Evolutionary conservation across 2,329 filamentous ascomycete genomes (phyloP), one percentile per base, ranked within the genome.

Genomic region (Cephalotrichum gorgonifer): DNA sequence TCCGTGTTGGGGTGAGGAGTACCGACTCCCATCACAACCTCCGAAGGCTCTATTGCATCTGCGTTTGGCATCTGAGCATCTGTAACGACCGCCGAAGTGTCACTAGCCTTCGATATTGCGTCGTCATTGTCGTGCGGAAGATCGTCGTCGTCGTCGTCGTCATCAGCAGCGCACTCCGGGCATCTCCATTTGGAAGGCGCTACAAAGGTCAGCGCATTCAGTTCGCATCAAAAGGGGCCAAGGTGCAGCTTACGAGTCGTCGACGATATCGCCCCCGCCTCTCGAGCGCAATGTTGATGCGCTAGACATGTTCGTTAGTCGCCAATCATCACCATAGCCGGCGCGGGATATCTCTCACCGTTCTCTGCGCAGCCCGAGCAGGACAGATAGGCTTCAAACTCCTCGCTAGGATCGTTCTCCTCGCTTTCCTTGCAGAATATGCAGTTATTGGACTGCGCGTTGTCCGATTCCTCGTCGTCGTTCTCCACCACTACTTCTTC

Each of bases 241-340:
- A 23, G 9, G 33, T 38, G 31, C 9, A 42, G 23, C 46, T 48
- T 48, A 48, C 46, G 33, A 8, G 27, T 33, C 22, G 20, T 48
- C 9, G 46, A 15, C 11, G 25, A 15, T 27, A 52, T 20, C 17
- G 35, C 28, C 6, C 42, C 46, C 68, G 80, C 78, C 62, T 85
- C 79, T 61, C 85, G 81, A 51, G 88, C 90, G 68, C 91, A 96
- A 76, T 93, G 85, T 64, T 85, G 83, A 72, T 97, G 91, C 60
- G 89, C 91, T 95, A 71, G 62, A 71, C 59, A 30, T 11, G 20
- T n/a, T 46, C 43, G 30, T 47, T 39, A 50, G 26, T 35, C 11
- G 33, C 6, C 6, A 22, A 44, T 38, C 11, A 9, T 14, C 25
- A 38, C 17, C 12, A 39, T 43, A 54, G 33, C 27, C 26, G 20